Evolutionary conservation across 2,329 filamentous ascomycete species (phyloP).

Genomic region (Microcyclospora pomicola): DNA sequence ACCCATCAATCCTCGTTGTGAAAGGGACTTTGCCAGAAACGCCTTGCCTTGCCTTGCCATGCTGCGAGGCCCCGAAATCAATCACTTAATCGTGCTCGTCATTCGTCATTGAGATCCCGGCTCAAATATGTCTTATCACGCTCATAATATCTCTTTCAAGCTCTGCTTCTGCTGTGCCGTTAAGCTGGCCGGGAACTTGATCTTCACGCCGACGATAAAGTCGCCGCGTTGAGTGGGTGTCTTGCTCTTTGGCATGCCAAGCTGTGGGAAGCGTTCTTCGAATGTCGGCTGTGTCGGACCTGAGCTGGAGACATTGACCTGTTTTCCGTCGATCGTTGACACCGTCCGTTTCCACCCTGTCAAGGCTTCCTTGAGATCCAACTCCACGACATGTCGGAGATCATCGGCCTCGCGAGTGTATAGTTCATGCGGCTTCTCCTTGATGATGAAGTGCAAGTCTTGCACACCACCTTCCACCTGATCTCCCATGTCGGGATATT

Average conservation of each 20-base stretch:
- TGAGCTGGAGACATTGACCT: conserved; percentile 61
- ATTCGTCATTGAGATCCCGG: too few relatives aligned
- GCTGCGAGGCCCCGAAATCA: too few relatives aligned
- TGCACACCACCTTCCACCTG: conserved; percentile 93
- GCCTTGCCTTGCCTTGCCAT: too few relatives aligned
- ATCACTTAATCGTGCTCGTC: too few relatives aligned
- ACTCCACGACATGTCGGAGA: conserved; percentile 60
- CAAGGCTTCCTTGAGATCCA: conserved; percentile 83
- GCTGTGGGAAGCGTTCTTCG: conserved; percentile 64
- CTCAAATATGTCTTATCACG: too few relatives aligned
- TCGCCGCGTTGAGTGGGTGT: conserved; percentile 73
- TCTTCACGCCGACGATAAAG: conserved; percentile 78
- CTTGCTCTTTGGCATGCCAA: conserved; percentile 94
- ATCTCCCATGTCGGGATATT: conserved; percentile 94
- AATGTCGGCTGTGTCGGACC: conserved; percentile 79
- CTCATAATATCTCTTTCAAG: conserved; percentile 61
- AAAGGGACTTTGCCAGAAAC: too few relatives aligned
- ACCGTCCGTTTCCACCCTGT: conserved; percentile 91
- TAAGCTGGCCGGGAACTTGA: conserved; percentile 75
- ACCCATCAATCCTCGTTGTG: too few relatives aligned
- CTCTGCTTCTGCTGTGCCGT: conserved; percentile 66
- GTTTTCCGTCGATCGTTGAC: conserved; percentile 81
- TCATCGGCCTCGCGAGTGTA: conserved; percentile 84
- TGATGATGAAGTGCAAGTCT: conserved; percentile 86
- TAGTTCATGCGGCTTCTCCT: conserved; percentile 81